Conservation (phyloP, 163 green algal species). For the Prototheca stagnorum region DNA sequence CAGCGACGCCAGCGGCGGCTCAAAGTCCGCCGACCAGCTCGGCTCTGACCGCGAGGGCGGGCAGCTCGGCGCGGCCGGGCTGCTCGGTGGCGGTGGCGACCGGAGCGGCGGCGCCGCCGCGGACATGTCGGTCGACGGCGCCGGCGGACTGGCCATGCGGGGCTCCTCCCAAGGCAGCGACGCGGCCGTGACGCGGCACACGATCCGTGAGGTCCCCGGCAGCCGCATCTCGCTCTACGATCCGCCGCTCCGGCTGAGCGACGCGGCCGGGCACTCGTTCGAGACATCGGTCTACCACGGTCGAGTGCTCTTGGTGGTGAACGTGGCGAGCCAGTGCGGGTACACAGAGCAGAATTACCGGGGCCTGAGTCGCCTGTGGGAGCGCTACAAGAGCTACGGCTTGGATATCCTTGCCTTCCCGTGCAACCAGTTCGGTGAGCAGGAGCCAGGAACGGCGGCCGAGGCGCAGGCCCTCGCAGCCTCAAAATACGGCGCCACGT, state of each 20-base stretch:
- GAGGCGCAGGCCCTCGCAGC: slow-evolving; percentile 8
- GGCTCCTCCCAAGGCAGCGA: too few species aligned
- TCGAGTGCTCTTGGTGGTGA: slow-evolving; percentile 11
- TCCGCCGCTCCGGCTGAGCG: neutral
- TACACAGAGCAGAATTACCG: slow-evolving; percentile 11
- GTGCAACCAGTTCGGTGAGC: slow-evolving; percentile 41
- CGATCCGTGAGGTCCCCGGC: too few species aligned
- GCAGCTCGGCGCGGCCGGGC: too few species aligned
- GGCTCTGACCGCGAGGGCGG: too few species aligned
- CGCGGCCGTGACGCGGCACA: too few species aligned
- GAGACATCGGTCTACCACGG: neutral
- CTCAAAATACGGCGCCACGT: slow-evolving; percentile 2
- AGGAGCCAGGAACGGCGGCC: slow-evolving; percentile 19
- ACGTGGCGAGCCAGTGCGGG: slow-evolving; percentile 18
- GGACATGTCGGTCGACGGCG: too few species aligned
- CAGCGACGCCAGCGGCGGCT: too few species aligned
- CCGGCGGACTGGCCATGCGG: too few species aligned
- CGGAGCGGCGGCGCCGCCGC: too few species aligned
- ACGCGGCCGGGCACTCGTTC: neutral
- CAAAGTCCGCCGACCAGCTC: too few species aligned
- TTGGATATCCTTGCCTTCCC: slow-evolving; percentile 36
- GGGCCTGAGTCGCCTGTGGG: slow-evolving; percentile 11
- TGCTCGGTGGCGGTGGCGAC: too few species aligned
- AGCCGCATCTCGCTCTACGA: neutral
- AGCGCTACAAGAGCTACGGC: slow-evolving; percentile 15